Evolutionary conservation across 1,284 basidiomycete genomes (phyloP), one percentile per base, ranked within the genome.

Genomic region (Fomitiporia mediterranea): DNA sequence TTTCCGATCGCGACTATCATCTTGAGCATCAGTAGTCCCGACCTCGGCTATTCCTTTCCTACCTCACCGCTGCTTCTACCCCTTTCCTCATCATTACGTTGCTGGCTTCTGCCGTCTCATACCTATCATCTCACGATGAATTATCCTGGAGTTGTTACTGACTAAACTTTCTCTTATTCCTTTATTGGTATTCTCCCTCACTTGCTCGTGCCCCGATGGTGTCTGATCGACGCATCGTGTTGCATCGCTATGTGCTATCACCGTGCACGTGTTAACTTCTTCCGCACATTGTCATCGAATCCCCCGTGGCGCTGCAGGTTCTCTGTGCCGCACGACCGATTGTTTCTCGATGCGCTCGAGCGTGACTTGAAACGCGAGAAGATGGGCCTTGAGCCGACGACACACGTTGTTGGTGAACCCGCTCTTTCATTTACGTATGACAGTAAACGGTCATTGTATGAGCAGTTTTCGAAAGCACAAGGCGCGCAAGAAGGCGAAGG

Each of bases 321-420:
- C 70, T 86, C 83, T 1, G 93, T 96, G 9, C 92, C 92, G 2
- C 93, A 96, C 62, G 93, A 96, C 70, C 86, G 93, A n/a, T 84
- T 96, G 51, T 95, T 96, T 76, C 82, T 96, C 50, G 93, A 96
- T 67, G 93, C 93, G 25, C 80, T 96, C 38, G 93, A 96, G 69
- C 87, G 93, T 50, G 93, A 96, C 68, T 80, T 95, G 55, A 95
- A 95, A 73, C 82, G 93, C 40, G 92, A 95, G 70, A 95, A 94
- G 72, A 86, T 89, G 75, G 87, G 89, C 0, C 76, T 83, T 50
- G 90, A 93, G 66, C 80, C 92, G 0, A 94, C 93, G 1, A 94
- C 92, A 2, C 72, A 79, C 47, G 76, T 86, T 30, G 70, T 77
- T 5, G 84, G 89, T 56, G 93, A 95, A 71, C 93, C 93, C 3